Conservation (phyloP, 768 basidiomycete species). For the Coprinopsis sp. region DNA sequence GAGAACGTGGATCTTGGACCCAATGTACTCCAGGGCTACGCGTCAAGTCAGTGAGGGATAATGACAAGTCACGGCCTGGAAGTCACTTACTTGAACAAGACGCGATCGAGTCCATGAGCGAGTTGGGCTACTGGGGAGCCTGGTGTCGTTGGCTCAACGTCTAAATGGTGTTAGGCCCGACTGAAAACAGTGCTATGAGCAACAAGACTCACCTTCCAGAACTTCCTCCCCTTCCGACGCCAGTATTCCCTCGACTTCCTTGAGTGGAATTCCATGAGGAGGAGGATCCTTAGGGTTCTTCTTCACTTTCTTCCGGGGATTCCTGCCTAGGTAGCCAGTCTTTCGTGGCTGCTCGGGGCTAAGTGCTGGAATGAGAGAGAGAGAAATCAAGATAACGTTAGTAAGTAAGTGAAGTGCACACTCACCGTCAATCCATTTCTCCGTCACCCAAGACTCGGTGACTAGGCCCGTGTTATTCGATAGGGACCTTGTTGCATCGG, state of each 20-base stretch:
- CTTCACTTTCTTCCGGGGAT: background rate
- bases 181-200: background rate
- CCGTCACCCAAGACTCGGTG: background rate
- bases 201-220: conserved; percentile 37
- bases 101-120: conserved; percentile 57
- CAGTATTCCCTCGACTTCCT: conserved; percentile 10
- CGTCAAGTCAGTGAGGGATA: conserved; percentile 6
- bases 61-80: background rate
- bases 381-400: no score
- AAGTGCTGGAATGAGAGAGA: no score
- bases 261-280: background rate
- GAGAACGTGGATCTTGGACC: conserved; percentile 80
- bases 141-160: conserved; percentile 33
- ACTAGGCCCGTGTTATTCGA: background rate
- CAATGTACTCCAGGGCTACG: conserved; percentile 83
- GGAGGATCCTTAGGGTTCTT: background rate
- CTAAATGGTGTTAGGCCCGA: conserved; percentile 28
- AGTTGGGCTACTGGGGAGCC: conserved; percentile 33
- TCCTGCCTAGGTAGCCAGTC: background rate
- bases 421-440: background rate
- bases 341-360: no score
- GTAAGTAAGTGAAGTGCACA: background rate
- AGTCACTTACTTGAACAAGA: conserved; percentile 65
- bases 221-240: conserved; percentile 2
- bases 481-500: background rate